Evolutionary conservation across 164 flowering plant species (phyloP).

Genomic region (Houttuynia cordata): DNA sequence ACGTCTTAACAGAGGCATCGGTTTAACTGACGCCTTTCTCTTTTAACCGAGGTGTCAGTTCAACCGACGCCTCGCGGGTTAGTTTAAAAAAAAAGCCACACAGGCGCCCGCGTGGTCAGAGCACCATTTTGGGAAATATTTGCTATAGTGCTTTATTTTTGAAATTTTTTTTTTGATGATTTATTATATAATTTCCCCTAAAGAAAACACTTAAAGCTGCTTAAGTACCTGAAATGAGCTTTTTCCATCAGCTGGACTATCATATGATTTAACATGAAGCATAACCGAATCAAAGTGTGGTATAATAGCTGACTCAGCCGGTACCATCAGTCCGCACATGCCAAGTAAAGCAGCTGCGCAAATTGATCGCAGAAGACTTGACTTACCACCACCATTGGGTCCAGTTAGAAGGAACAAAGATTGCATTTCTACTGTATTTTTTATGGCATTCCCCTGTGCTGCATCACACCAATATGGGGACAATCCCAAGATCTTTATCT

Average conservation of each 20-base stretch:
- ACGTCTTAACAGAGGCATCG: no score
- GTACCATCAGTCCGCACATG: constrained; percentile 94
- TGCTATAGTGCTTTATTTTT: no score
- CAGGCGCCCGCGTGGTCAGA: no score
- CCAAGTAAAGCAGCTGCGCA: constrained; percentile 94
- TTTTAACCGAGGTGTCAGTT: no score
- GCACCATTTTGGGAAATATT: no score
- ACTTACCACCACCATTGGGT: constrained; percentile 99
- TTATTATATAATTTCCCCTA: no score
- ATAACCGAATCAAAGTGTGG: constrained; percentile 91
- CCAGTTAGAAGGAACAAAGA: constrained; percentile 89
- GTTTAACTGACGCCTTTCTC: no score
- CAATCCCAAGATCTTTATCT: constrained; percentile 61
- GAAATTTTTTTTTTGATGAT: no score
- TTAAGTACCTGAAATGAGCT: constrained; percentile 83
- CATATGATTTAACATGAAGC: constrained; percentile 99
- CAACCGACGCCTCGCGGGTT: no score
- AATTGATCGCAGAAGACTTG: constrained; percentile 86
- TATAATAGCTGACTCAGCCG: constrained; percentile 77
- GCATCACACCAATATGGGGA: constrained; percentile 93
- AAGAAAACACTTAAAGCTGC: not conserved
- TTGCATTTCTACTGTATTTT: constrained; percentile 69
- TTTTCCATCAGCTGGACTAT: constrained; percentile 96
- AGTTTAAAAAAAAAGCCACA: no score
- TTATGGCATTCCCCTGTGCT: constrained; percentile 72